Percentiles rank a stretch among this genome's conserved stretches.
Conservation (phyloP, 2,329 filamentous ascomycete species). For the Fonsecaea nubica region DNA sequence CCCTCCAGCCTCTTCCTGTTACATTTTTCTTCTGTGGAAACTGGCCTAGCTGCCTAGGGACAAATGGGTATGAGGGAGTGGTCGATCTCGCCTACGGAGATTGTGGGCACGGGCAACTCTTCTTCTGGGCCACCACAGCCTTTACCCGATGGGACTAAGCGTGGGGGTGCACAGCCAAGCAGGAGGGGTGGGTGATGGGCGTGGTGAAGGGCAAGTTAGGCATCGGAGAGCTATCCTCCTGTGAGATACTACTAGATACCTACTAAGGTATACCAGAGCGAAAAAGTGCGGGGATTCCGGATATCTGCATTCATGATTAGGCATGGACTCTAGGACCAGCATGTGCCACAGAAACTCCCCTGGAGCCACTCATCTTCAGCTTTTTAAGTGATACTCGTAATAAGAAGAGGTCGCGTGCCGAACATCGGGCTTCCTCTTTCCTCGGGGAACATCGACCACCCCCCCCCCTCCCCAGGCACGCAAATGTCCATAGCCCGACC, state of each 20-base stretch:
- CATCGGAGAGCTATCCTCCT: neutral
- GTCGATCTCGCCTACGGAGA: constrained; percentile 18
- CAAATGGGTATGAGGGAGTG: constrained; percentile 7
- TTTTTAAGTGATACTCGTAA: constrained; percentile 23
- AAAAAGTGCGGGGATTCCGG: constrained; percentile 30
- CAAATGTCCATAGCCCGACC: constrained; percentile 7
- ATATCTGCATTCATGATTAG: constrained; percentile 30
- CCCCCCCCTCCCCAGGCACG: constrained; percentile 13
- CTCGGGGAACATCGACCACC: neutral
- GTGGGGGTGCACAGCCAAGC: constrained; percentile 25
- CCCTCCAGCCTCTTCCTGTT: neutral
- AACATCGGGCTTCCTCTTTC: constrained; percentile 17
- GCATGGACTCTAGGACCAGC: constrained; percentile 20
- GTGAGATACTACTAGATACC: no score
- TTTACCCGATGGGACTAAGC: constrained; percentile 26
- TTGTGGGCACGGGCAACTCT: neutral
- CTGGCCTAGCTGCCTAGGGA: neutral
- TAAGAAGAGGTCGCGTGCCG: constrained; percentile 30
- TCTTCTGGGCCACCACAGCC: neutral
- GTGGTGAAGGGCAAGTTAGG: neutral
- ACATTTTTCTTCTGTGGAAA: constrained; percentile 10
- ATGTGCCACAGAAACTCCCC: constrained; percentile 13
- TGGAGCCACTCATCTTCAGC: constrained; percentile 26
- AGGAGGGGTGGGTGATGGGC: neutral
- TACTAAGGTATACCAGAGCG: neutral